Evolutionary conservation across 2,329 filamentous ascomycete species (phyloP).

Genomic region (Reticulascus tulasneorum): DNA sequence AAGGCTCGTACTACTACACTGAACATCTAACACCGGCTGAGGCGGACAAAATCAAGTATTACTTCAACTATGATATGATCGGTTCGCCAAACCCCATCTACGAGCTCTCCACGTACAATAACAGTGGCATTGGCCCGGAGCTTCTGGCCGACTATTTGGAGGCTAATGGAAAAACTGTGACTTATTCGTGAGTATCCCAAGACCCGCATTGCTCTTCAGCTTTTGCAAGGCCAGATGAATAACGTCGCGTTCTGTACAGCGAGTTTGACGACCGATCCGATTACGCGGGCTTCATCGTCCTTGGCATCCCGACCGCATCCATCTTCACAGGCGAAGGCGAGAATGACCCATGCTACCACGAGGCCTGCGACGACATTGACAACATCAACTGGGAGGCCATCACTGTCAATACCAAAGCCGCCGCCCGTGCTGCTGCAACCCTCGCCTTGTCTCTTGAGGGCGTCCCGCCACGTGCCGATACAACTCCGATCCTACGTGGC

Average conservation of each 20-base stretch:
- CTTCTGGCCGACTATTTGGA: constrained; percentile 30
- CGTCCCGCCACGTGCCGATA: constrained; percentile 27
- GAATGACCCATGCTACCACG: constrained; percentile 34
- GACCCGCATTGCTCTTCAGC: too few species aligned
- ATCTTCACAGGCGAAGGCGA: constrained; percentile 36
- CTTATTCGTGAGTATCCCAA: too few species aligned
- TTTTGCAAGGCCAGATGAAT: too few species aligned
- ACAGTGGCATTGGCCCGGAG: constrained; percentile 29
- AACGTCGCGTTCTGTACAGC: too few species aligned
- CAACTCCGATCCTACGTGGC: constrained; percentile 15
- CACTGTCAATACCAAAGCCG: constrained; percentile 35
- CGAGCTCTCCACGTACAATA: constrained; percentile 35
- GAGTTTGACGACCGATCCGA: constrained; percentile 34
- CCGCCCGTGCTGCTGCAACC: constrained; percentile 44
- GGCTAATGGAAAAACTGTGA: constrained; percentile 27
- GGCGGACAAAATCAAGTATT: constrained; percentile 56
- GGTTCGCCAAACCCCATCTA: constrained; percentile 37
- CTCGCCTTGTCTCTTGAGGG: constrained; percentile 31
- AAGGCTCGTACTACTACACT: constrained; percentile 39
- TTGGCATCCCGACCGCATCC: constrained; percentile 35
- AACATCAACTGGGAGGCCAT: constrained; percentile 39
- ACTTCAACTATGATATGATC: constrained; percentile 72
- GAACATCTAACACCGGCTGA: constrained; percentile 29
- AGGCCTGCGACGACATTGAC: constrained; percentile 32
- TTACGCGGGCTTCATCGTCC: constrained; percentile 35